A percentile compares a stretch with the other conserved stretches of the same genome.
These are phyloP conservation scores for Pseudogymnoascus sp. DNA, from an alignment of 2,329 filamentous ascomycete genomes.

Conservation along the genomic window DNA sequence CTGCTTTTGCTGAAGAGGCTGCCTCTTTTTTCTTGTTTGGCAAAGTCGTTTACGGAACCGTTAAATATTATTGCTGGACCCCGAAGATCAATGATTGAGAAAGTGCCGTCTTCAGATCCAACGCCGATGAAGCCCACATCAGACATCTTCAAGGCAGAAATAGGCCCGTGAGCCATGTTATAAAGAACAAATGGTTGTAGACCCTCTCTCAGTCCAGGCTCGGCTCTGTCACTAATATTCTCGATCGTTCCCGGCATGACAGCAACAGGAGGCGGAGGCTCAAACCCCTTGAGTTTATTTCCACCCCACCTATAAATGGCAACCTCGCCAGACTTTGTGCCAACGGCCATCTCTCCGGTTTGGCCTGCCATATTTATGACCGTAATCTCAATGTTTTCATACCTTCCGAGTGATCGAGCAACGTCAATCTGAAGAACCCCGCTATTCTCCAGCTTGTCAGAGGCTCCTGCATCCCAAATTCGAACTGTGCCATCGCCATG, in stretches of 20 bases:
- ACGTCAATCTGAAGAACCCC: conserved; percentile 78
- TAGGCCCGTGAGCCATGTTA: conserved; percentile 72
- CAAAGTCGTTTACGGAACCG: conserved; percentile 62
- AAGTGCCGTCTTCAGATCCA: conserved; percentile 72
- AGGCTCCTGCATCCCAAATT: conserved; percentile 86
- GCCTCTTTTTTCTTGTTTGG: conserved; percentile 65
- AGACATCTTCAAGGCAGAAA: conserved; percentile 75
- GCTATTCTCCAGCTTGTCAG: conserved; percentile 86
- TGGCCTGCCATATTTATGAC: conserved; percentile 71
- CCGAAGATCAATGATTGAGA: conserved; percentile 79
- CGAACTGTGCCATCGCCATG: conserved; percentile 89
- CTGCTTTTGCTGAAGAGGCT: conserved; percentile 59
- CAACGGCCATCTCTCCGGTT: conserved; percentile 78
- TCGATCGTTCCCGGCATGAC: conserved; percentile 63
- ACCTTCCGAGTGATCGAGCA: conserved; percentile 71
- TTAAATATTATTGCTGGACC: conserved; percentile 79
- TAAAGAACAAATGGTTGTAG: conserved; percentile 73
- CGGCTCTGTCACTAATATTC: conserved; percentile 64
- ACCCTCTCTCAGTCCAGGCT: conserved; percentile 67
- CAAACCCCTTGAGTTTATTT: conserved; percentile 64
- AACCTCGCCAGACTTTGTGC: conserved; percentile 74
- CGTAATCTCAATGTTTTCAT: conserved; percentile 66
- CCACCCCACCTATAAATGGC: conserved; percentile 81
- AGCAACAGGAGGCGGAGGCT: conserved; percentile 43
- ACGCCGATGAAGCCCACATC: conserved; percentile 87